A percentile compares a stretch with the other conserved stretches of the same genome.
Evolutionary conservation across 1,284 basidiomycete species (phyloP).

Genomic region (Malassezia obtusa): DNA sequence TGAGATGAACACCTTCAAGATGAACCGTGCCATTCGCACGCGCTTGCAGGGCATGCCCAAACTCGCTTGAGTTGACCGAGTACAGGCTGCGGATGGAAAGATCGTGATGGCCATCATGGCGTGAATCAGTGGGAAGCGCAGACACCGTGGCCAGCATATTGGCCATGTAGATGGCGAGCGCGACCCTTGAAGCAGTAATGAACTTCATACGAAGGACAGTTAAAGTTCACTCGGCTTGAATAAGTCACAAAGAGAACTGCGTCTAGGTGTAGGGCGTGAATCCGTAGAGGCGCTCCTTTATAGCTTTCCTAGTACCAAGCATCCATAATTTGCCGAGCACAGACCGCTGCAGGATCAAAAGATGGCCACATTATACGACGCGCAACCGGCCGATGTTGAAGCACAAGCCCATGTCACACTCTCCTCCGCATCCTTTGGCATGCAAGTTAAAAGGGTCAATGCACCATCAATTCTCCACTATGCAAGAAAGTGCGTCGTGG

Average conservation of each 20-base stretch:
- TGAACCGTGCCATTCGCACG: not conserved
- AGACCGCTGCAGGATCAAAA: too few relatives aligned
- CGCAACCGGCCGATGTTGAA: too few relatives aligned
- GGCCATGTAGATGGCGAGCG: slow-evolving; percentile 8
- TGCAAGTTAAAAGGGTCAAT: not conserved
- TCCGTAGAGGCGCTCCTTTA: too few relatives aligned
- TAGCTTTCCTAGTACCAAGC: too few relatives aligned
- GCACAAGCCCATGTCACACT: too few relatives aligned
- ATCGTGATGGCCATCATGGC: not conserved
- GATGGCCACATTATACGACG: too few relatives aligned
- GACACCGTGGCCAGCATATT: not conserved
- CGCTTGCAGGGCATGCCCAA: not conserved
- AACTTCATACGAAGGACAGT: slow-evolving; percentile 7
- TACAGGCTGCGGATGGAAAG: not conserved
- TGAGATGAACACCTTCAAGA: not conserved
- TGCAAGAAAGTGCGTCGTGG: slow-evolving; percentile 24
- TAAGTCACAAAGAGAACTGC: too few relatives aligned
- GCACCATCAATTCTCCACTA: not conserved
- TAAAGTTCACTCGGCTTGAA: too few relatives aligned
- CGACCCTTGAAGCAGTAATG: slow-evolving; percentile 6
- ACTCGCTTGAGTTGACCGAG: not conserved
- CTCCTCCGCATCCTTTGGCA: not conserved
- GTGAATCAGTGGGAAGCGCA: not conserved
- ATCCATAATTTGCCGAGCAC: too few relatives aligned
- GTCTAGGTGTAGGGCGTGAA: too few relatives aligned